Conservation (phyloP, 73 alveolate genomes). For the Paramecium primaurelia region DNA sequence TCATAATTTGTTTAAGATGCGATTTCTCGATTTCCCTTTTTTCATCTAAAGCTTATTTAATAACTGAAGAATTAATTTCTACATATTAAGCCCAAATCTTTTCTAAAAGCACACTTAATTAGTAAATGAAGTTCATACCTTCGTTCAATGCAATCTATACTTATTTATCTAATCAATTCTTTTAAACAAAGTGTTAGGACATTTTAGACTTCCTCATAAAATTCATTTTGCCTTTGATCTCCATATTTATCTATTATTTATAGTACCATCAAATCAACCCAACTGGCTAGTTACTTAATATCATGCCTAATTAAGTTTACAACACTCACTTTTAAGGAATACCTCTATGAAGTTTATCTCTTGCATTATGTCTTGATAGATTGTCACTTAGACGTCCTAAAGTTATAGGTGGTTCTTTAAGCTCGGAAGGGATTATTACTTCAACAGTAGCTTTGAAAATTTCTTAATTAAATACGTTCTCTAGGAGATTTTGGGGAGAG, state of each 20-base stretch:
- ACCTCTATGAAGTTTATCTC: slow-evolving; percentile 20
- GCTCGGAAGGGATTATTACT: background rate
- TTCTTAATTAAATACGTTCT: background rate
- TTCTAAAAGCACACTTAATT: background rate
- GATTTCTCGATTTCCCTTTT: background rate
- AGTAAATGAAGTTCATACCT: background rate
- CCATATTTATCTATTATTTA: background rate
- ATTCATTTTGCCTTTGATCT: background rate
- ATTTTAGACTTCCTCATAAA: background rate
- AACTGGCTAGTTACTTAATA: background rate
- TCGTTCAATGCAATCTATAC: slow-evolving; percentile 20
- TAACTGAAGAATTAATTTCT: background rate
- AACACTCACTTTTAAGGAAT: slow-evolving; percentile 17
- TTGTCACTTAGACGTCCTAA: background rate
- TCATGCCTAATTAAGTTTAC: background rate
- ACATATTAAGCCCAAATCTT: slow-evolving; percentile 32
- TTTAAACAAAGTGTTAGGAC: background rate
- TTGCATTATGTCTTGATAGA: background rate
- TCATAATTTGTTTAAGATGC: background rate
- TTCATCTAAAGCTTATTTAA: background rate
- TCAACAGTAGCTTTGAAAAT: background rate
- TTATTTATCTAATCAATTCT: slow-evolving; percentile 9
- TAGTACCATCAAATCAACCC: slow-evolving; percentile 14
- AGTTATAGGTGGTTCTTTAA: background rate
- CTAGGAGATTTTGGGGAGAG: background rate